These are phyloP conservation scores for Solanum bulbocastanum DNA, from an alignment of 257 asterid species.

Conservation along the genomic window DNA sequence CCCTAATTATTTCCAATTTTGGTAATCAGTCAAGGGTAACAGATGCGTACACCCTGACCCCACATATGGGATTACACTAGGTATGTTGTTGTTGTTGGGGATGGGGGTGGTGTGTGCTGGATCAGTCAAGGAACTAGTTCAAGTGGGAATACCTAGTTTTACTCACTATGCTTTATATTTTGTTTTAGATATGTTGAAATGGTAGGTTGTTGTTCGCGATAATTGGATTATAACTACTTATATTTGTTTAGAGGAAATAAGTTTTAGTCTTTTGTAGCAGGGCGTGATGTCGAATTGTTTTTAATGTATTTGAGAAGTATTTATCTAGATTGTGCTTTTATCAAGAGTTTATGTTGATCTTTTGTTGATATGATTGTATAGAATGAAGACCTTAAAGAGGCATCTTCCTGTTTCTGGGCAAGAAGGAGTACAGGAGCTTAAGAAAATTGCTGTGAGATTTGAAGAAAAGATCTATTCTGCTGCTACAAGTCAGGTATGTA, in stretches of 20 bases:
- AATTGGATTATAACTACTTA: neutral
- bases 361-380: conserved; percentile 11
- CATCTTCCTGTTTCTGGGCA: conserved; percentile 82
- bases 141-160: neutral
- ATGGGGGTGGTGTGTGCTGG: neutral
- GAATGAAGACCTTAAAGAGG: conserved; percentile 85
- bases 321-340: neutral
- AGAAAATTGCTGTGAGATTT: conserved; percentile 74
- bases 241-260: neutral
- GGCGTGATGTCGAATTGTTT: neutral
- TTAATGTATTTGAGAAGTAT: neutral
- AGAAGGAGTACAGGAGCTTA: conserved; percentile 73
- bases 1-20: neutral
- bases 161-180: neutral
- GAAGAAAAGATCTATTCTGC: conserved; percentile 76
- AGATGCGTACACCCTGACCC: neutral
- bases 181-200: neutral
- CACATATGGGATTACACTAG: neutral
- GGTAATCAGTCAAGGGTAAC: neutral
- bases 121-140: neutral
- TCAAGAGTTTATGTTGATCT: neutral
- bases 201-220: neutral
- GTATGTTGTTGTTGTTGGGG: neutral
- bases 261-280: neutral
- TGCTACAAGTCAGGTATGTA: conserved; percentile 68